Evolutionary conservation across 2,329 filamentous ascomycete species (phyloP).

Genomic region (Nakataea oryzae): DNA sequence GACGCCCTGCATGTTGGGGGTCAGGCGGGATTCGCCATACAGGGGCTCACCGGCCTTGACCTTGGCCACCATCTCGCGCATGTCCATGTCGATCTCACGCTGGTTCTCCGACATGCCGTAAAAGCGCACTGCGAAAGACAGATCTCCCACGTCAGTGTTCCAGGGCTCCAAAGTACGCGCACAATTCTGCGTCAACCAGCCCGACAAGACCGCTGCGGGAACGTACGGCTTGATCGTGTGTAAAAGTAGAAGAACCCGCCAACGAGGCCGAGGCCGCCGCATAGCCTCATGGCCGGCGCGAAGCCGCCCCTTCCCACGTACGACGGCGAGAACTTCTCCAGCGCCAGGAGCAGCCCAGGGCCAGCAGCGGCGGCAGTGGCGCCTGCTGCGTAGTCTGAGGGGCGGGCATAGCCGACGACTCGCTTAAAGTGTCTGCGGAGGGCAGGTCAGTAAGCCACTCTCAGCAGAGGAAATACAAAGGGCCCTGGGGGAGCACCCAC

Average conservation of each 20-base stretch:
- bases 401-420: slow-evolving; percentile 77
- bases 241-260: slow-evolving; percentile 83
- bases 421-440: slow-evolving; percentile 71
- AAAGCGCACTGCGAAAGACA: slow-evolving; percentile 63
- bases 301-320: slow-evolving; percentile 77
- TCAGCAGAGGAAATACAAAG: not conserved
- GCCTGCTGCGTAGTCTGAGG: slow-evolving; percentile 71
- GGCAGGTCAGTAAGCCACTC: not conserved
- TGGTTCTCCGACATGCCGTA: slow-evolving; percentile 91
- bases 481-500: slow-evolving; percentile 37
- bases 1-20: slow-evolving; percentile 87
- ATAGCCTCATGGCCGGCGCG: slow-evolving; percentile 70
- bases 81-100: slow-evolving; percentile 89
- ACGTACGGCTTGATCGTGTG: slow-evolving; percentile 72
- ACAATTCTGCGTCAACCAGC: not conserved
- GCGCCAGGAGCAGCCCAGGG: slow-evolving; percentile 63
- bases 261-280: slow-evolving; percentile 58
- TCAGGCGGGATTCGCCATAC: slow-evolving; percentile 71
- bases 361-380: slow-evolving; percentile 57
- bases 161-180: not conserved
- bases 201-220: not conserved
- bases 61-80: slow-evolving; percentile 95
- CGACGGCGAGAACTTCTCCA: slow-evolving; percentile 80
- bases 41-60: slow-evolving; percentile 86
- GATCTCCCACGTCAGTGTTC: not conserved